Evolutionary conservation across 1,139 yeast species (phyloP), one percentile per base, ranked within the genome.

Genomic region (Saccharomyces hybrid): DNA sequence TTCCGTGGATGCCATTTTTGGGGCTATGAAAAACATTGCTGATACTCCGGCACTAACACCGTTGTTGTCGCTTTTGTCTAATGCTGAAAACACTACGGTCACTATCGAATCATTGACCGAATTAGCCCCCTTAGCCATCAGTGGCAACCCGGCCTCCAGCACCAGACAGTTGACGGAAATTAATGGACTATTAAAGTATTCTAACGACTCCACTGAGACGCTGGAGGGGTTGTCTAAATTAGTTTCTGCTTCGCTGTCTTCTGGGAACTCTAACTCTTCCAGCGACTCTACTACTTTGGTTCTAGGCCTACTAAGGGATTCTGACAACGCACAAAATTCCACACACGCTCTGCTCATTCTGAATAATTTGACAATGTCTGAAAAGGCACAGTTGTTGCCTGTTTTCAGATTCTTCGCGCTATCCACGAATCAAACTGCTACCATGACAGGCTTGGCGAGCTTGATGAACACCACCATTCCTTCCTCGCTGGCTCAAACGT

Each of bases 401-500:
- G 65, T 66, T 44, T 62, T 64, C 52, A 52, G 57, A 27, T 51
- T 69, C 34, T 59, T 67, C 54, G 50, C 57, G 38, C 53, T 59
- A 42, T 65, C 71, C 8, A 58, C 60, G 14, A 67, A 70, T 53
- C 60, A 60, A 23, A 61, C 67, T 30, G 64, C 60, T 11, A 66
- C 72, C 27, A 58, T 71, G 31, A 58, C 60, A 3, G 66, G 68
- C 2, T 53, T 70, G 48, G 57, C 61, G 25, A 62, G 65, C 4
- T 55, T 68, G 50, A 60, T 69, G 60, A 62, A 65, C 27, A 59
- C 67, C 7, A 62, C 63, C 16, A 60, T 67, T 46, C 61, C 71
- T 28, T 55, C 63, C 5, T 49, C 62, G 9, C 49, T 61, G 38
- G 64, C 64, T 2, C 54, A 58, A 7, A 56, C 61, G 11, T 50